Percentiles rank a stretch among this genome's conserved stretches.
Conservation (phyloP, 1,139 yeast genomes). For the Lodderomyces pseudojiufengensis region DNA sequence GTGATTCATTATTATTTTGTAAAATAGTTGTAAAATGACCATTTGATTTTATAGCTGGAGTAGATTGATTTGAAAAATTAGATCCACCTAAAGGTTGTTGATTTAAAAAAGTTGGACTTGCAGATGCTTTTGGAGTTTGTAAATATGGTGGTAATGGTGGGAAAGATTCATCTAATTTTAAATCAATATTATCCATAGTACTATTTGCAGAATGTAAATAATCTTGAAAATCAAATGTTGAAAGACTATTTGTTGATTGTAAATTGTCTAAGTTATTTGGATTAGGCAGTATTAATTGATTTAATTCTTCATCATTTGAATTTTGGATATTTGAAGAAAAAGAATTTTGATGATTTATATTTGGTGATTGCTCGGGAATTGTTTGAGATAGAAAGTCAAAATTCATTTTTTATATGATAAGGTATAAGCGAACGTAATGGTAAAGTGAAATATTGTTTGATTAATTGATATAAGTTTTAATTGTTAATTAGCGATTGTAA, state of each 20-base stretch:
- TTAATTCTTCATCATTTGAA: background rate
- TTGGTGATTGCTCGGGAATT: slow-evolving; percentile 7
- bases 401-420: slow-evolving; percentile 1
- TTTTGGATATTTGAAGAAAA: slow-evolving; percentile 3
- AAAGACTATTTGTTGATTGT: slow-evolving; percentile 1
- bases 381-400: slow-evolving; percentile 5
- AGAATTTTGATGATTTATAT: slow-evolving; percentile 4
- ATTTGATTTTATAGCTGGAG: slow-evolving; percentile 9
- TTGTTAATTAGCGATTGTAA: no score
- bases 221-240: slow-evolving; percentile 9
- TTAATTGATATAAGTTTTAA: no score
- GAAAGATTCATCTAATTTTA: no score
- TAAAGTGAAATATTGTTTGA: no score
- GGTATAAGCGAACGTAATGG: background rate
- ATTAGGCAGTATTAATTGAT: slow-evolving; percentile 2
- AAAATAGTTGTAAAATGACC: slow-evolving; percentile 4
- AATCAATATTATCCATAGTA: background rate
- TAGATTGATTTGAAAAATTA: slow-evolving; percentile 8
- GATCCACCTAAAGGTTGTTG: slow-evolving; percentile 5
- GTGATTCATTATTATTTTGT: background rate
- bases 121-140: slow-evolving; percentile 10
- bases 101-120: slow-evolving; percentile 8
- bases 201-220: background rate
- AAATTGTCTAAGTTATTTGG: slow-evolving; percentile 4
- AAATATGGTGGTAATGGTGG: slow-evolving; percentile 5